Percentiles rank a stretch among this genome's conserved stretches.
Conservation (phyloP, 805 yeast species). For the Helenozyma rhizophorensis region DNA sequence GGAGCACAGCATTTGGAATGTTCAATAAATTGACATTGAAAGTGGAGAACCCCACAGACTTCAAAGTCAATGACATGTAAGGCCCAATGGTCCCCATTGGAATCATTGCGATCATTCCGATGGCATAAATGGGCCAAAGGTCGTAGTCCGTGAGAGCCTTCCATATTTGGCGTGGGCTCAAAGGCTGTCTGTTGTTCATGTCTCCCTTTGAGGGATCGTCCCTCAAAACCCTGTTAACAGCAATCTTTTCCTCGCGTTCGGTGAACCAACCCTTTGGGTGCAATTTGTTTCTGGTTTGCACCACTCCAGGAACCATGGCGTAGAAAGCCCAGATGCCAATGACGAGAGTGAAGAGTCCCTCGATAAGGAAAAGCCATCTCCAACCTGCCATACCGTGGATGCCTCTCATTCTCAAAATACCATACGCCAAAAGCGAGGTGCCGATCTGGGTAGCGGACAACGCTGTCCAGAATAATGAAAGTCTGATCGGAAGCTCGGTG, state of each 20-base stretch:
- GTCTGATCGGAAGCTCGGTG: slow-evolving; percentile 52
- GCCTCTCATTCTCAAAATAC: slow-evolving; percentile 49
- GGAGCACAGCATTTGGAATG: slow-evolving; percentile 43
- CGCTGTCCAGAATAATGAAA: slow-evolving; percentile 59
- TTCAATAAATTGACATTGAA: slow-evolving; percentile 48
- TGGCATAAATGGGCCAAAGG: slow-evolving; percentile 50
- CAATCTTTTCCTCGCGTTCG: slow-evolving; percentile 51
- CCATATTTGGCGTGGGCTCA: slow-evolving; percentile 37
- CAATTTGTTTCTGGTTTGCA: slow-evolving; percentile 47
- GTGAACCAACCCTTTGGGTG: slow-evolving; percentile 47
- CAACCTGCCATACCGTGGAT: slow-evolving; percentile 45
- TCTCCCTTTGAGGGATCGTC: slow-evolving; percentile 63
- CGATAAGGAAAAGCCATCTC: slow-evolving; percentile 64
- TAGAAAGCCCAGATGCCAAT: slow-evolving; percentile 46
- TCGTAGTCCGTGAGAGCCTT: slow-evolving; percentile 45
- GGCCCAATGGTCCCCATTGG: slow-evolving; percentile 14
- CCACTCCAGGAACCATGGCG: slow-evolving; percentile 52
- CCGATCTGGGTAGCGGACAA: slow-evolving; percentile 44
- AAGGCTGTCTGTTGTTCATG: slow-evolving; percentile 58
- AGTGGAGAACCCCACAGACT: slow-evolving; percentile 47
- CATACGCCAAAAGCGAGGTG: slow-evolving; percentile 48
- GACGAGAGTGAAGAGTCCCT: slow-evolving; percentile 52
- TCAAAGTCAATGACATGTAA: slow-evolving; percentile 49
- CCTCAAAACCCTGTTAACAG: slow-evolving; percentile 54
- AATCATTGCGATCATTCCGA: slow-evolving; percentile 37